Percentiles rank a stretch among this genome's conserved stretches.
Evolutionary conservation across 371 early-diverging fungal species (phyloP).

Genomic region (Fennellomyces sp.): DNA sequence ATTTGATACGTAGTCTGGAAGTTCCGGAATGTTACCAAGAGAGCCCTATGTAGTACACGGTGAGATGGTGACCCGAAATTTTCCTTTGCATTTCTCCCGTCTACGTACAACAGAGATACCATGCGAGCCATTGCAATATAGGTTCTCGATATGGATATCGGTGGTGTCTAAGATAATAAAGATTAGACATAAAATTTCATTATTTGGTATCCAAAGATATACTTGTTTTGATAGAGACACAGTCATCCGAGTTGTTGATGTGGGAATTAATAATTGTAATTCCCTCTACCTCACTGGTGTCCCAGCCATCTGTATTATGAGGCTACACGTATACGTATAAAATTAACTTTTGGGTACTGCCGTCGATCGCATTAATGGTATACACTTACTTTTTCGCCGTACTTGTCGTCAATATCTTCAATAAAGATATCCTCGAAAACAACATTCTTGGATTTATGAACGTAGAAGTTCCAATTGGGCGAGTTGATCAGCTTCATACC

Average conservation of each 20-base stretch:
- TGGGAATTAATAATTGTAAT: slow-evolving; percentile 21
- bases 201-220: too few relatives aligned
- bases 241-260: slow-evolving; percentile 27
- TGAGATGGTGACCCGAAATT: too few relatives aligned
- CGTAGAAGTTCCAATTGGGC: slow-evolving; percentile 23
- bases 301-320: slow-evolving; percentile 28
- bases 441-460: slow-evolving; percentile 18
- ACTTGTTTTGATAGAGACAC: slow-evolving; percentile 23
- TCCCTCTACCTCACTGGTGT: slow-evolving; percentile 10
- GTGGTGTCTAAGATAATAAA: slow-evolving; percentile 13
- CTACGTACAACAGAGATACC: slow-evolving; percentile 25
- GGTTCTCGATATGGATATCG: slow-evolving; percentile 18
- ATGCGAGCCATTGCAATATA: slow-evolving; percentile 28
- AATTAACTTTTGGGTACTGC: neutral
- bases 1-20: slow-evolving; percentile 18
- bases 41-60: slow-evolving; percentile 8
- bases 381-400: slow-evolving; percentile 11
- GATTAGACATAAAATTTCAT: too few relatives aligned
- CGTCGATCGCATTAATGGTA: too few relatives aligned
- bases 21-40: slow-evolving; percentile 16
- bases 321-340: neutral
- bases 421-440: slow-evolving; percentile 21
- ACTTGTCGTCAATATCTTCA: slow-evolving; percentile 8
- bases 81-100: too few relatives aligned
- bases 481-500: slow-evolving; percentile 16